Percentiles rank a stretch among this genome's conserved stretches.
Evolutionary conservation across 2,329 filamentous ascomycete species (phyloP).

Genomic region (Xylariaceae sp.): DNA sequence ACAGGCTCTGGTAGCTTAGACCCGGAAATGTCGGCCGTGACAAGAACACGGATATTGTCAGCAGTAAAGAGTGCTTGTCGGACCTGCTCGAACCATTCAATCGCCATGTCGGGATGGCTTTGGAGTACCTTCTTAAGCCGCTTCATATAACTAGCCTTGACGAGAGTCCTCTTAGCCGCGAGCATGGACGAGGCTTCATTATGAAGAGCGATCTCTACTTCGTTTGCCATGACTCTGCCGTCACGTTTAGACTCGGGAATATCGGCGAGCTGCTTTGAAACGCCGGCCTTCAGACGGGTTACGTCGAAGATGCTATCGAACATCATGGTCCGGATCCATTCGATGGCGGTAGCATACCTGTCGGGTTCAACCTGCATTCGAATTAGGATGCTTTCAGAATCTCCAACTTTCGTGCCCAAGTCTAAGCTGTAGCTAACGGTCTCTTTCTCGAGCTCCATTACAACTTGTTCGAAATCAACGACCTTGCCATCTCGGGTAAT

Average conservation of each 20-base stretch:
- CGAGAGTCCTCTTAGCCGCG: conserved; percentile 74
- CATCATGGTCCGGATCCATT: conserved; percentile 80
- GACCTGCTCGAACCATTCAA: conserved; percentile 72
- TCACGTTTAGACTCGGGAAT: conserved; percentile 89
- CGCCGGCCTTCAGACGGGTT: conserved; percentile 53
- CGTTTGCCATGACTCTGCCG: conserved; percentile 61
- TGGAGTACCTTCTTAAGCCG: conserved; percentile 75
- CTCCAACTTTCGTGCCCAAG: conserved; percentile 62
- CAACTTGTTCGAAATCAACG: conserved; percentile 85
- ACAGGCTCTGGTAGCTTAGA: conserved; percentile 67
- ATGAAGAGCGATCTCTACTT: conserved; percentile 72
- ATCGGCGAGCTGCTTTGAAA: conserved; percentile 82
- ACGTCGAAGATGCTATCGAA: conserved; percentile 86
- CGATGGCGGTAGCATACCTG: conserved; percentile 76
- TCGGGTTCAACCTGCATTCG: conserved; percentile 81
- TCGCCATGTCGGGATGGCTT: conserved; percentile 67
- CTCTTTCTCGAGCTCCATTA: conserved; percentile 84
- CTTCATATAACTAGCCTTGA: conserved; percentile 83
- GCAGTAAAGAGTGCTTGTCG: conserved; percentile 72
- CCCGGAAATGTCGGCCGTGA: conserved; percentile 68
- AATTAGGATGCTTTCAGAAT: conserved; percentile 75
- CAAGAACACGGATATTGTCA: conserved; percentile 78
- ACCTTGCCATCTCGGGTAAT: conserved; percentile 69
- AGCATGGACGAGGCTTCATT: conserved; percentile 69
- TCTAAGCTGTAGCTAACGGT: conserved; percentile 79